phyloP scores from a whole-genome alignment of 345 rosid genomes.

The Eucalyptus curtisii region DNA sequence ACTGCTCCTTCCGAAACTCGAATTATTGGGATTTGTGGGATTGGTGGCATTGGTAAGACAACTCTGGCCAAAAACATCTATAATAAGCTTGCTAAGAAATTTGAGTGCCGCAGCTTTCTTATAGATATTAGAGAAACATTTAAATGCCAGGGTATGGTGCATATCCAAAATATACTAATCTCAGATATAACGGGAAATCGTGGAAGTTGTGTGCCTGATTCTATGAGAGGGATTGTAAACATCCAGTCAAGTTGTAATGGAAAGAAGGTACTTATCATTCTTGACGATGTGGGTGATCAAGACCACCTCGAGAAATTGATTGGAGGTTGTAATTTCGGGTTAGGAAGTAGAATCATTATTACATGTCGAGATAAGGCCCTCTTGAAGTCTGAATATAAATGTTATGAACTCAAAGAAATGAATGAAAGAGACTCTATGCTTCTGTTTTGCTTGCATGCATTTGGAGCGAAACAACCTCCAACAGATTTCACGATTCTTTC shows the following conservation, averaged over 20 bases:
- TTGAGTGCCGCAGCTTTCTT: fast-evolving
- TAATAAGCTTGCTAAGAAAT: fast-evolving
- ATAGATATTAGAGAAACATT: background rate
- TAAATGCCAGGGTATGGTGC: fast-evolving
- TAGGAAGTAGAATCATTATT: background rate
- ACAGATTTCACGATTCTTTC: background rate
- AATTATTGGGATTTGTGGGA: background rate
- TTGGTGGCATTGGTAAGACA: background rate
- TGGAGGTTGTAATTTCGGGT: fast-evolving
- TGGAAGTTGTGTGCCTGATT: fast-evolving
- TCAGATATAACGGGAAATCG: fast-evolving
- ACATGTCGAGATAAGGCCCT: background rate
- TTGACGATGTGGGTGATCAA: fast-evolving
- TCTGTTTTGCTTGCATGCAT: background rate
- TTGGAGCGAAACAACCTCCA: background rate
- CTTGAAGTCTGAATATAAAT: fast-evolving
- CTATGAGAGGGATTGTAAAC: fast-evolving
- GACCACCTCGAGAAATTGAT: background rate
- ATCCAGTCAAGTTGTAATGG: fast-evolving
- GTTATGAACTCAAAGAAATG: background rate
- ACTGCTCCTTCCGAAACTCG: fast-evolving
- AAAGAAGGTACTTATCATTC: background rate
- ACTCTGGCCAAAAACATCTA: background rate
- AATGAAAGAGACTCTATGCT: fast-evolving
- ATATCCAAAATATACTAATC: fast-evolving